phyloP scores from a whole-genome alignment of 441 rosid genomes.

The Erodium trifolium region DNA sequence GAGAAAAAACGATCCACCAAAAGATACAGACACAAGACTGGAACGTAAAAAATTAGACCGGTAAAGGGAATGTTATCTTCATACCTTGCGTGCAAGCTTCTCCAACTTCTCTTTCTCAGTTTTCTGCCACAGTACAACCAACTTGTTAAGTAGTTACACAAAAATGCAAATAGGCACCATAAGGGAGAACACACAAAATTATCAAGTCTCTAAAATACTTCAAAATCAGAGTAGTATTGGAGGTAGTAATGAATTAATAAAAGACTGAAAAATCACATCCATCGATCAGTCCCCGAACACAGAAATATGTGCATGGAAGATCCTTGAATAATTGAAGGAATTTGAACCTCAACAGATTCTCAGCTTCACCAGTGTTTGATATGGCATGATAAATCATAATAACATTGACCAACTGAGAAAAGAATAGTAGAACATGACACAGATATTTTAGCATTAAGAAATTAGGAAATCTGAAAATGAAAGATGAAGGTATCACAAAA shows the following conservation, averaged over 20 bases:
- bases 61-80: not conserved
- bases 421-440: not conserved
- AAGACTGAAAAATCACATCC: not conserved
- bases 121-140: not conserved
- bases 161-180: not conserved
- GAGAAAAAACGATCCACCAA: not conserved
- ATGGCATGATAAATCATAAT: not conserved
- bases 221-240: not conserved
- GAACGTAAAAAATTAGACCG: not conserved
- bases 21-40: not conserved
- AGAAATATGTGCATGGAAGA: not conserved
- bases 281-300: not conserved
- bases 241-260: not conserved
- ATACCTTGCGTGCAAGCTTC: not conserved
- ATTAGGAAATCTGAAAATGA: not conserved
- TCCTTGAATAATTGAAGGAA: not conserved
- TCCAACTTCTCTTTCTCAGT: not conserved
- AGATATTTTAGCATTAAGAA: not conserved
- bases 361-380: not conserved
- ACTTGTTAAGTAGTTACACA: no score
- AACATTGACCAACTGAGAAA: not conserved
- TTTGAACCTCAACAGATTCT: not conserved
- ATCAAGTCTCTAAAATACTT: not conserved
- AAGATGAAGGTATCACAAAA: not conserved
- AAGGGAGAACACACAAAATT: not conserved